Base-by-base conservation (phyloP, 1,139 yeast species). In the Geotrichum fermentans region DNA sequence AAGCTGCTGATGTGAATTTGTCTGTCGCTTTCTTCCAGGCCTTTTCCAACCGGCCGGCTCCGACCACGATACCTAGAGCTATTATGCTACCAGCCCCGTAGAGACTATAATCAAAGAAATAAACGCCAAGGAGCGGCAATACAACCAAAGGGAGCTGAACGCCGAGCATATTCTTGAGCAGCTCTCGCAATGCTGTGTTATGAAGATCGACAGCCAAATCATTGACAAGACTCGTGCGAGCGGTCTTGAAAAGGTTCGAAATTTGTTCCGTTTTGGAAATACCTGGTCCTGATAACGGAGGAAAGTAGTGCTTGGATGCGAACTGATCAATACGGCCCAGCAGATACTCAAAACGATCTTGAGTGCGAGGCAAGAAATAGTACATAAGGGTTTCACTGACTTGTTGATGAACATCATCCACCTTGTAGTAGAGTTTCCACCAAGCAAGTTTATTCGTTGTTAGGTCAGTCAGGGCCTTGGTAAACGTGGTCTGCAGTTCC, bases 71-170 rank as follows among this genome's bases (percentile, higher is more conserved):
- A 3, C 74, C 74, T 4, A 71, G 60, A 3, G 63, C 64, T 7
- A 69, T 68, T 8, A 70, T 52, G 2, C 71, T 66, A 5, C 65
- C 69, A 65, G 69, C 67, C 17, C 69, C 54, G 51, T 65, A 69
- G 43, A 60, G 52, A 1, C 68, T 52, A 46, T 59, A 62, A 40
- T 60, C 69, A 43, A 58, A 60, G 39, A 65, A 60, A 45, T 58
- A 60, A 39, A 56, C 56, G 2, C 72, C 72, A 16, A 65, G 59
- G 4, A 58, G 39, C 0, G 73, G 65, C 13, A 67, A 45, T 4
- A 61, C 55, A 0, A 57, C 55, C 10, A 62, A 52, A 0, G 73
- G 73, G 4, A 69, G 57, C 55, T 70, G 73, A 18, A 67, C 58
- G 3, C 65, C 66, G 28, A 67, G 56, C 28, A 21, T 33, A 26